A percentile compares a stretch with the other conserved stretches of the same genome.
phyloP scores from a whole-genome alignment of 768 basidiomycete genomes.

The Kockovaella imperatae region DNA sequence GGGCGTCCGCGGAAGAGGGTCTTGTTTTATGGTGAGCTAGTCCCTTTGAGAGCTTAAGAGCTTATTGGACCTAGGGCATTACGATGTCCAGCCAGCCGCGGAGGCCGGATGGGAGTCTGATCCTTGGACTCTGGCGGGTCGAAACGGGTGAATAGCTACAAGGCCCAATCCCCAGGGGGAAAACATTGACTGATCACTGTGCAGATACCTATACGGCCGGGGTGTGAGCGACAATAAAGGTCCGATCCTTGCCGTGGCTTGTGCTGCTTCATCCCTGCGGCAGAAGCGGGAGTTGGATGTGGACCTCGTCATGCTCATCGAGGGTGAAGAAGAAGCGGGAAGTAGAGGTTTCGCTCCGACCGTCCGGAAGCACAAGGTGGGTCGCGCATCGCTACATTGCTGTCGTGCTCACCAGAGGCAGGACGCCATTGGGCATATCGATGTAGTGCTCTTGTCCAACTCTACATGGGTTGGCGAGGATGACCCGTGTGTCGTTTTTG shows the following conservation, averaged over 20 bases:
- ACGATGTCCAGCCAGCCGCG: conserved; percentile 87
- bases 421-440: conserved; percentile 75
- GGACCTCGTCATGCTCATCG: conserved; percentile 82
- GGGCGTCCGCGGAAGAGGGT: conserved; percentile 59
- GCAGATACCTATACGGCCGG: conserved; percentile 43
- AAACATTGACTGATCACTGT: background rate
- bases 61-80: conserved; percentile 56
- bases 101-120: conserved; percentile 68
- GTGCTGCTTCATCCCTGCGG: conserved; percentile 75
- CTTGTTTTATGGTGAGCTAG: conserved; percentile 71
- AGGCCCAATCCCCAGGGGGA: background rate
- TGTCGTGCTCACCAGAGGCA: conserved; percentile 39
- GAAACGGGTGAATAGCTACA: conserved; percentile 67
- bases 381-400: conserved; percentile 3
- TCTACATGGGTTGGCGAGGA: conserved; percentile 95
- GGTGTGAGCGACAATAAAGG: conserved; percentile 92
- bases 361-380: conserved; percentile 65
- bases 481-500: conserved; percentile 88
- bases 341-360: conserved; percentile 76
- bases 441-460: conserved; percentile 73
- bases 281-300: conserved; percentile 64
- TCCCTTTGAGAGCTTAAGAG: background rate
- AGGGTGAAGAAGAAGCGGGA: conserved; percentile 96
- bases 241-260: conserved; percentile 82
- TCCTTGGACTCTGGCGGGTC: conserved; percentile 72